Percentiles rank a stretch among this genome's conserved stretches.
phyloP scores from a whole-genome alignment of 208 protist species.

The Acanthamoeba triangularis region DNA sequence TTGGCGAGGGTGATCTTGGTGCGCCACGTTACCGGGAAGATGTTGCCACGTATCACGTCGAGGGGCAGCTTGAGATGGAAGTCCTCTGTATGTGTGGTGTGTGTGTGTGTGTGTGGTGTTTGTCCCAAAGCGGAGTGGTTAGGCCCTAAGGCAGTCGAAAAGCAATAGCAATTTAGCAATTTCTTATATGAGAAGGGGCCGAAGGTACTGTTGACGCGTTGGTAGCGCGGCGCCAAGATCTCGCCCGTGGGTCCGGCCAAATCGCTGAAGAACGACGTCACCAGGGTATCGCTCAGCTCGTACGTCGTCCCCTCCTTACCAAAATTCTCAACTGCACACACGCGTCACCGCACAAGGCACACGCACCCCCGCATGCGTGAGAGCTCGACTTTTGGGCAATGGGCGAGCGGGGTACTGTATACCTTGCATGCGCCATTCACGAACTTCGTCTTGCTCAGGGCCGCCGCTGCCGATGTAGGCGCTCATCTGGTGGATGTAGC shows the following conservation, averaged over 20 bases:
- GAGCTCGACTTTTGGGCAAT: background rate
- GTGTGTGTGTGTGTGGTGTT: too few species aligned
- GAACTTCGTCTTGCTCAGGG: background rate
- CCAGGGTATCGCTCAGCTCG: background rate
- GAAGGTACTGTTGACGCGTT: background rate
- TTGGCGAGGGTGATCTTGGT: background rate
- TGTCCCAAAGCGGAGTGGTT: background rate
- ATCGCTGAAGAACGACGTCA: background rate
- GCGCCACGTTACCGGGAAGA: background rate
- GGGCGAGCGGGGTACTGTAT: background rate
- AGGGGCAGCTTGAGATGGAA: background rate
- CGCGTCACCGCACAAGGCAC: too few species aligned
- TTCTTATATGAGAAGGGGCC: too few species aligned
- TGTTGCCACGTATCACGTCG: background rate
- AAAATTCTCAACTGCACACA: background rate
- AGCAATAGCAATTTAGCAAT: too few species aligned
- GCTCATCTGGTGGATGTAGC: background rate
- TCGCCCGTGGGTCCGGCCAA: background rate
- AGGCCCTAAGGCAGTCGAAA: background rate
- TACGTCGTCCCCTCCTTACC: background rate
- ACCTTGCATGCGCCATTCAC: conserved; percentile 1
- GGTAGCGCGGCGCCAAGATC: background rate
- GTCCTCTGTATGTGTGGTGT: background rate
- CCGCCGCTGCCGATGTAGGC: background rate
- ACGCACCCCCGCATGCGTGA: too few species aligned